Conservation (phyloP, 495 filamentous ascomycete genomes). For the Lepraria neglecta region DNA sequence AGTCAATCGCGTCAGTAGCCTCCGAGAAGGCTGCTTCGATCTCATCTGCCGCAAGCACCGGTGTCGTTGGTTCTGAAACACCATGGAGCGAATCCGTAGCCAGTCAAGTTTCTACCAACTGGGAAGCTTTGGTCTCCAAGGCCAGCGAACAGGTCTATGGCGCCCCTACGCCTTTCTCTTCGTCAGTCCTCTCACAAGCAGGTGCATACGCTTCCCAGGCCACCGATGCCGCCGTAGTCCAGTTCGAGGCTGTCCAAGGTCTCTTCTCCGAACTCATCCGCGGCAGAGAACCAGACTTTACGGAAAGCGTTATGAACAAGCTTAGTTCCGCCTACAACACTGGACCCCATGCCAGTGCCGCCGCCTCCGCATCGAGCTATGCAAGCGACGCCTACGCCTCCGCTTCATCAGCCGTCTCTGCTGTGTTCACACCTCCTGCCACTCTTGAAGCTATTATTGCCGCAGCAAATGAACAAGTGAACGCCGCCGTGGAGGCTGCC, state of each 20-base stretch:
- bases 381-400: constrained; percentile 52
- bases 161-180: constrained; percentile 59
- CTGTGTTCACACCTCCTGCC: constrained; percentile 51
- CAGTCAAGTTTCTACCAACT: constrained; percentile 52
- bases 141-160: constrained; percentile 69
- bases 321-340: constrained; percentile 60
- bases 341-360: constrained; percentile 43
- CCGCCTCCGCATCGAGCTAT: constrained; percentile 49
- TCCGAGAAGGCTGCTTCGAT: constrained; percentile 34
- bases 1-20: constrained; percentile 37
- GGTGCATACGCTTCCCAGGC: constrained; percentile 50
- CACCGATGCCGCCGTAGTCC: constrained; percentile 46
- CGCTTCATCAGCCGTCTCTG: constrained; percentile 48
- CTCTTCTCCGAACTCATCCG: constrained; percentile 70
- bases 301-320: constrained; percentile 69
- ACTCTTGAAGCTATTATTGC: constrained; percentile 54
- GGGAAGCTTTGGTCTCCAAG: constrained; percentile 60
- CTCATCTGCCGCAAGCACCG: constrained; percentile 35
- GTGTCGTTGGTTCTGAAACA: constrained; percentile 41
- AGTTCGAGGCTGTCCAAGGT: constrained; percentile 63
- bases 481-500: constrained; percentile 54
- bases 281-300: constrained; percentile 75
- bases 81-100: constrained; percentile 42
- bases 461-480: constrained; percentile 49
- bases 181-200: constrained; percentile 47